Conservation (phyloP, 768 basidiomycete species). For the Clitopilus passeckerianus region DNA sequence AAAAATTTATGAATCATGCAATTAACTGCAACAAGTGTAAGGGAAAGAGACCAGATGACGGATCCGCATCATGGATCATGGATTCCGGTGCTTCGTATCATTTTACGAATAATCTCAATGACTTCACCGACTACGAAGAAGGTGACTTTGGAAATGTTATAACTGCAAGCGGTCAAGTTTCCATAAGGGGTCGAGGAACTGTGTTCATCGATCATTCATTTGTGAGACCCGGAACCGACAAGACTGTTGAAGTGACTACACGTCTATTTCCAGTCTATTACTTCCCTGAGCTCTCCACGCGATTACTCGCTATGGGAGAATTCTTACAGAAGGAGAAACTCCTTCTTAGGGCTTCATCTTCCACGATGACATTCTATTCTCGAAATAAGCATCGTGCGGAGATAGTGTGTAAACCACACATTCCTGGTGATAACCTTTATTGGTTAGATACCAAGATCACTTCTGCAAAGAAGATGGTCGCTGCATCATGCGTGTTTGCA, state of each 20-base stretch:
- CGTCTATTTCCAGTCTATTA: background rate
- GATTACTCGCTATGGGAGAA: background rate
- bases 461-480: too few species aligned
- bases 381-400: background rate
- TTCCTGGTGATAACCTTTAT: background rate
- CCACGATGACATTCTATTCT: background rate
- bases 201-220: background rate
- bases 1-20: too few species aligned
- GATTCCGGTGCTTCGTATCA: too few species aligned
- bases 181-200: background rate
- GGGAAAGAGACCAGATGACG: too few species aligned
- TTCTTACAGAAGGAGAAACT: background rate
- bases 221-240: background rate
- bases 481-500: too few species aligned
- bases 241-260: background rate
- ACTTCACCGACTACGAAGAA: background rate
- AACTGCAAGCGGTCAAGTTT: background rate
- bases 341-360: background rate
- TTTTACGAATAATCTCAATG: background rate
- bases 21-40: too few species aligned
- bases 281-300: background rate
- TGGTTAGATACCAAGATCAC: background rate
- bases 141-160: background rate
- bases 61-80: too few species aligned
- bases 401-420: background rate